Base-by-base conservation (phyloP, 1,284 basidiomycete species). In the Sutorius eximius region DNA sequence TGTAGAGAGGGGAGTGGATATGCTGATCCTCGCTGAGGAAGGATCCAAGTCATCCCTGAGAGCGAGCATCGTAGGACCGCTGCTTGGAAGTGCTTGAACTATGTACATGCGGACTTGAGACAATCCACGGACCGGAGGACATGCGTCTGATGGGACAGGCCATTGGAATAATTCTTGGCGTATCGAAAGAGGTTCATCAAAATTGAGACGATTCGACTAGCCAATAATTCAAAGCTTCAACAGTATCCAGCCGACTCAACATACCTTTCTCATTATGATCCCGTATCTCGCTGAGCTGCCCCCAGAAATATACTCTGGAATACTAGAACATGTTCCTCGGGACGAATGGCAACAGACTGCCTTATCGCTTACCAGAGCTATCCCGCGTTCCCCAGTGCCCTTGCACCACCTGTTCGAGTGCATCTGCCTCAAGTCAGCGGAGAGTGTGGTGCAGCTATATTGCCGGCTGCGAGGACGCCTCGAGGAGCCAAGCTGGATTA, bases 321-420 rank as follows among this genome's bases (percentile, higher is more conserved):
- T 88, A 60, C 62, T 87, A 40, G 65, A 67, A 11, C 73, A 78
- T 18, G 55, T 87, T 10, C 72, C 78, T 20, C 57, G 65, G 2
- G 57, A 69, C 16, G 68, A 74, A 49, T 65, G 75, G 18, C 78
- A 78, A 51, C 69, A 70, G 22, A 75, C 79, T 2, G 64, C 79
- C 12, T 65, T 85, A n/a, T 70, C 82, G 0, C 73, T 89, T 41
- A 78, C 75, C 24, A 73, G 81, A 34, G 82, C 81, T 7, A 68
- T 85, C 43, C 85, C 87, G 7, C 66, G 65, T 37, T 76, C 79
- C 0, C 77, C 82, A 0, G 75, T 89, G 36, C 79, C 85, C 0
- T 55, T 73, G 13, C 59, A 77, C 41, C 69, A 75, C 44, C 74
- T 89, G 24, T 88, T 84, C 61, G 70, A 76, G 30, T 63, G 66